Base-by-base conservation (phyloP, 139 green algal genomes). In the Edaphochlamys debaryana region DNA sequence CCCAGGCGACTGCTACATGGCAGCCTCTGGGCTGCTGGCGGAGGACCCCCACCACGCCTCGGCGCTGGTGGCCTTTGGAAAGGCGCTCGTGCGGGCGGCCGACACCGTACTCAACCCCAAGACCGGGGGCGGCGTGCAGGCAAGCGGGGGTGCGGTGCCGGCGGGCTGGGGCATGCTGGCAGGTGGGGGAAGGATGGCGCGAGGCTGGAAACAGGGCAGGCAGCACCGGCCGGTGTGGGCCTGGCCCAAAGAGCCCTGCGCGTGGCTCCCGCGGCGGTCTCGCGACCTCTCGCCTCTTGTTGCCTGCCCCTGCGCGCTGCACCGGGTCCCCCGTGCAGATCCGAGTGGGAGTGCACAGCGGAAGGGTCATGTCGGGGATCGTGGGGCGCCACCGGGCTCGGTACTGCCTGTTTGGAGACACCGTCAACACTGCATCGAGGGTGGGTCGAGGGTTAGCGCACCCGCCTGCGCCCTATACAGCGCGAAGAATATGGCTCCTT, bases 371-470 rank as follows among this genome's bases (percentile, higher is more conserved):
- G 80, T 82, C 60, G 25, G 81, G 86, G 30, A 85, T 92, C 34
- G 89, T 92, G 70, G 89, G 89, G 32, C 78, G 66, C n/a, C 87
- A 80, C 38, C 84, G 85, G 20, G 86, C 87, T 0, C 78, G 88
- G 7, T 94, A 93, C 83, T 92, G 87, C 82, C 64, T 94, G 9
- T 94, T 92, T n/a, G 82, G 82, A 13, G 76, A 82, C 42, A 82
- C 63, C 11, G 63, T 17, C 5, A n/a, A 23, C 2, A 19, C 9
- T 32, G 69, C 3, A 34, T 4, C 32, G 45, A 22, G 4, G 45
- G 15, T 5, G 19, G 48, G 19, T 45, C 3, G 25, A 20, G 52
- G 45, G 9, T 30, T 27, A 62, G 13, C 17, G 52, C 13, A 29
- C 13, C 19, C 6, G 19, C 13, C 19, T 62, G 52, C 52, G 52